phyloP scores from a whole-genome alignment of 768 basidiomycete species.

The Lactarius sp. region DNA sequence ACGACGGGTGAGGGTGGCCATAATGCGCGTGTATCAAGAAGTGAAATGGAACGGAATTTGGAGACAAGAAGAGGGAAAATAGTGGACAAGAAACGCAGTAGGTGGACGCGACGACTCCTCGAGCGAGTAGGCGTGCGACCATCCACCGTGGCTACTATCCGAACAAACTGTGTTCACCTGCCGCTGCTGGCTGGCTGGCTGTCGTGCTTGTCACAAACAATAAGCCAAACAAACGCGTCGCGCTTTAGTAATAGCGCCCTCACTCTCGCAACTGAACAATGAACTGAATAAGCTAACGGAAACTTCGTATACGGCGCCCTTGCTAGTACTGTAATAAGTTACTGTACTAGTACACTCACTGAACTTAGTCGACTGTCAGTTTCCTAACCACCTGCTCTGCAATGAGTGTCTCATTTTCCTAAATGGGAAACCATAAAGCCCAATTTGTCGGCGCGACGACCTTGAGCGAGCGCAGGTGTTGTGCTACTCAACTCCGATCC shows the following conservation, averaged over 20 bases:
- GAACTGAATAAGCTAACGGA: too few species aligned
- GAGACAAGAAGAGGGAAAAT: constrained; percentile 2
- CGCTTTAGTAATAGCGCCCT: constrained; percentile 9
- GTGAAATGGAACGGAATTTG: background rate
- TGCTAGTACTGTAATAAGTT: too few species aligned
- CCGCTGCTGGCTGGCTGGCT: background rate
- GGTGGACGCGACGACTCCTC: background rate
- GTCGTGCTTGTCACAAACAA: constrained; percentile 11
- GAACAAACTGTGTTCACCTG: background rate
- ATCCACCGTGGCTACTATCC: background rate
- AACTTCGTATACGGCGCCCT: too few species aligned
- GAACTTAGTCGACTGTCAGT: too few species aligned
- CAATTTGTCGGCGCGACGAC: background rate
- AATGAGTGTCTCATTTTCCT: background rate
- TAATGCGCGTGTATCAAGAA: constrained; percentile 1
- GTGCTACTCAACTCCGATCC: too few species aligned
- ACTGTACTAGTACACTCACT: too few species aligned
- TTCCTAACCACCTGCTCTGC: background rate
- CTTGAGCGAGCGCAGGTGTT: too few species aligned
- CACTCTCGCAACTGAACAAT: background rate
- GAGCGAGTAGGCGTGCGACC: constrained; percentile 11
- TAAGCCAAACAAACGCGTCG: constrained; percentile 28
- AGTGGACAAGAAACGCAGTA: constrained; percentile 11
- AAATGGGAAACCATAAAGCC: background rate
- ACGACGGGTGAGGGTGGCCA: constrained; percentile 24